These are phyloP conservation scores for Rugosomyces carneus DNA, from an alignment of 1,284 basidiomycete species.

Conservation along the genomic window DNA sequence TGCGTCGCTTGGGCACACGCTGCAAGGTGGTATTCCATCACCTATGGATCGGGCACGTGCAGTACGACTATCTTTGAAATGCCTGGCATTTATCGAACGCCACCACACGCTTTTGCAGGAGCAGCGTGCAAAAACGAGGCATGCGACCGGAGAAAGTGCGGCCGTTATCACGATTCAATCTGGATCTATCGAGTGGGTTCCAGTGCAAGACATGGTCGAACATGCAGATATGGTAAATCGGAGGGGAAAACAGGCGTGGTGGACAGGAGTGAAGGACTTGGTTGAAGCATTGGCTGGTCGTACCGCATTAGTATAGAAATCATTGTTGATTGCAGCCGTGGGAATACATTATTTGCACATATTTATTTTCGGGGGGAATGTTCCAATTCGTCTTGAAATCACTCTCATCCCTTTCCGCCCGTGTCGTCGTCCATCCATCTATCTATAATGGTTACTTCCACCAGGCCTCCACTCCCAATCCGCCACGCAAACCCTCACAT, in stretches of 20 bases:
- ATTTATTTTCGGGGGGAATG: conserved; percentile 21
- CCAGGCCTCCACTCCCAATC: conserved; percentile 36
- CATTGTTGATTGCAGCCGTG: conserved; percentile 20
- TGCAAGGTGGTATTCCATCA: conserved; percentile 94
- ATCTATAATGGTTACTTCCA: conserved; percentile 14
- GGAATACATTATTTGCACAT: conserved; percentile 23
- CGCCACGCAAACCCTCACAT: conserved; percentile 34
- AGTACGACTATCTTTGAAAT: conserved; percentile 83
- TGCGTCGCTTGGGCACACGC: conserved; percentile 91
- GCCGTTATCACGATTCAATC: conserved; percentile 91
- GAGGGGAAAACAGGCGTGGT: conserved; percentile 80
- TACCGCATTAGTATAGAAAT: conserved; percentile 26
- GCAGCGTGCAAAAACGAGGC: conserved; percentile 42
- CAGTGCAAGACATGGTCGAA: conserved; percentile 76
- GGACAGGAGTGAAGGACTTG: conserved; percentile 65
- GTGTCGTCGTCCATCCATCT: conserved; percentile 14
- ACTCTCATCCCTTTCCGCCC: conserved; percentile 10
- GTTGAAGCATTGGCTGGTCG: conserved; percentile 69
- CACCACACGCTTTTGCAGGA: conserved; percentile 54
- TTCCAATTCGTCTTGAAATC: conserved; percentile 12
- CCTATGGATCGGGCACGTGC: conserved; percentile 92
- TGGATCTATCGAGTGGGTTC: conserved; percentile 74
- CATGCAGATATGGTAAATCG: conserved; percentile 91
- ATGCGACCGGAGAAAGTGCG: conserved; percentile 62
- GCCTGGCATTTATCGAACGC: conserved; percentile 90